Conservation (phyloP, 2,329 filamentous ascomycete species). For the Chaetomium globosum region DNA sequence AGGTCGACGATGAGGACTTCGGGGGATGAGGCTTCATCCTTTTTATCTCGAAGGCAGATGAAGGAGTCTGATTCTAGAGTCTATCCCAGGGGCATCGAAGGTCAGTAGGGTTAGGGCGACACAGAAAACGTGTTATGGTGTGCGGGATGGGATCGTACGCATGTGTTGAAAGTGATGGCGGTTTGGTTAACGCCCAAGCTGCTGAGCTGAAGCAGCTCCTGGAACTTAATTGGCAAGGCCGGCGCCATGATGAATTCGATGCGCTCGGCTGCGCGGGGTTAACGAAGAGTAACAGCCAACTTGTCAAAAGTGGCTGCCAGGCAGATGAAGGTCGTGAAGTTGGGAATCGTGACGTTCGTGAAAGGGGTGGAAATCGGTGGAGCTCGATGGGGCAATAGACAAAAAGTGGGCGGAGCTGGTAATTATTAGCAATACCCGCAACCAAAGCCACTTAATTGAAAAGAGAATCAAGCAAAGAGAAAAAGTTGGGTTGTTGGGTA, state of each 20-base stretch:
- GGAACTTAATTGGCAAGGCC: slow-evolving; percentile 46
- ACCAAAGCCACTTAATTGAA: slow-evolving; percentile 30
- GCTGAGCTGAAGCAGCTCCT: slow-evolving; percentile 48
- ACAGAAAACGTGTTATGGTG: slow-evolving; percentile 6
- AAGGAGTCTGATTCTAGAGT: slow-evolving; percentile 97
- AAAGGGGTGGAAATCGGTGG: slow-evolving; percentile 35
- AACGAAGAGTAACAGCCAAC: slow-evolving; percentile 37
- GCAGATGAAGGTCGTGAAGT: slow-evolving; percentile 23
- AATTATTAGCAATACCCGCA: slow-evolving; percentile 30
- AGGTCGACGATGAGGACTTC: slow-evolving; percentile 98
- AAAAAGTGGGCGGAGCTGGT: slow-evolving; percentile 29
- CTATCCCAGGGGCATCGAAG: slow-evolving; percentile 50
- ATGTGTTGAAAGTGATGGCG: slow-evolving; percentile 81
- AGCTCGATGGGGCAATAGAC: slow-evolving; percentile 29
- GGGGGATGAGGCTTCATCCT: slow-evolving; percentile 77
- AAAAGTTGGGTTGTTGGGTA: slow-evolving; percentile 7
- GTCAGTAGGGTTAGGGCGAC: slow-evolving; percentile 33
- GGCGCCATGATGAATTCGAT: slow-evolving; percentile 42
- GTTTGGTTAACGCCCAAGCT: slow-evolving; percentile 44
- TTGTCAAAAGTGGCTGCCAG: slow-evolving; percentile 37
- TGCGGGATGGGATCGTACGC: slow-evolving; percentile 58
- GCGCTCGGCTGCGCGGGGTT: slow-evolving; percentile 41
- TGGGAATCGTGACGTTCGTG: slow-evolving; percentile 29
- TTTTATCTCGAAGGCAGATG: slow-evolving; percentile 95
- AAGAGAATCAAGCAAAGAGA: slow-evolving; percentile 24